These are phyloP conservation scores for Hygrophila difformis DNA, from an alignment of 257 asterid species.

Conservation along the genomic window DNA sequence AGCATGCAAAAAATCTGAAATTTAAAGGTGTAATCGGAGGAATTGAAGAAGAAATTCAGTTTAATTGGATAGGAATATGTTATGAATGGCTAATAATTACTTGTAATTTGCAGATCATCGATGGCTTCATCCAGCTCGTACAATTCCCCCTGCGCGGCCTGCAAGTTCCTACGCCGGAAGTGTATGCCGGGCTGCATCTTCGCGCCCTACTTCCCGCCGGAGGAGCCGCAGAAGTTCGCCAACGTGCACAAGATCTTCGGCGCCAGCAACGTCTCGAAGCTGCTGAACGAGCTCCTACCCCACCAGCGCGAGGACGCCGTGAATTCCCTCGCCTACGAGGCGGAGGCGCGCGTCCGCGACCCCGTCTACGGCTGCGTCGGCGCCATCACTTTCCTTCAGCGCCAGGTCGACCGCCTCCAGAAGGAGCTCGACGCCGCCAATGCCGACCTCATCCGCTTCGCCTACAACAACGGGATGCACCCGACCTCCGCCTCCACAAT, in stretches of 20 bases:
- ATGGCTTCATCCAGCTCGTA: slow-evolving; percentile 54
- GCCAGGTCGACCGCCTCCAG: slow-evolving; percentile 60
- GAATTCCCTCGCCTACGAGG: slow-evolving; percentile 52
- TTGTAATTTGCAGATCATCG: slow-evolving; percentile 21
- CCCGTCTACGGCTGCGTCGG: slow-evolving; percentile 63
- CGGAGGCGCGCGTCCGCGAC: slow-evolving; percentile 61
- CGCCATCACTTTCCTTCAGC: slow-evolving; percentile 44
- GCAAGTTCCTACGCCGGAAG: slow-evolving; percentile 54
- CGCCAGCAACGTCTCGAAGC: slow-evolving; percentile 57
- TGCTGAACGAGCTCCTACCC: slow-evolving; percentile 43
- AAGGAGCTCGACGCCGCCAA: slow-evolving; percentile 57
- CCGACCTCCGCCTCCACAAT: background rate
- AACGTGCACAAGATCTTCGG: slow-evolving; percentile 55
- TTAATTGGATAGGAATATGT: slow-evolving; percentile 10
- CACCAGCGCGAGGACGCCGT: slow-evolving; percentile 58
- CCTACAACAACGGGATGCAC: slow-evolving; percentile 12
- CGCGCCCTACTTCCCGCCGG: slow-evolving; percentile 57
- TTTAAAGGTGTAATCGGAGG: too few relatives aligned
- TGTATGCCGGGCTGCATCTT: slow-evolving; percentile 54
- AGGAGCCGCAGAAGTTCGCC: slow-evolving; percentile 52
- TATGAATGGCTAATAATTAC: too few relatives aligned
- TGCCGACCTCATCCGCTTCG: slow-evolving; percentile 35
- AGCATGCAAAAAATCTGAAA: too few relatives aligned
- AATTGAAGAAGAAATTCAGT: background rate
- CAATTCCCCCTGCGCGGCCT: slow-evolving; percentile 61